Conservation (phyloP, 257 asterid genomes). For the Capsicum baccatum region DNA sequence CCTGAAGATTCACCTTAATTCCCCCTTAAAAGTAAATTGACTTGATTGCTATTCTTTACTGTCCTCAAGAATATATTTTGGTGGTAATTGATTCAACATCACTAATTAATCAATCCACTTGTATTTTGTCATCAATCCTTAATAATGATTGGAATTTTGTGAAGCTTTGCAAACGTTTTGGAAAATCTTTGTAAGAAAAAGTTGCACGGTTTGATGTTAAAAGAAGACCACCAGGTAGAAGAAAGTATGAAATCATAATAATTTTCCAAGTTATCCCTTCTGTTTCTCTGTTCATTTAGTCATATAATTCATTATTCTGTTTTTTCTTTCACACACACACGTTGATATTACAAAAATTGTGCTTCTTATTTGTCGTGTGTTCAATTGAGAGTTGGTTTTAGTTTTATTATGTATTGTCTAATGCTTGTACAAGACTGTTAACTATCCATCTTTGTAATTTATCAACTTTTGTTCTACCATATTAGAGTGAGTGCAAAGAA, state of each 20-base stretch:
- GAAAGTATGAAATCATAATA: neutral
- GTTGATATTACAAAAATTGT: neutral
- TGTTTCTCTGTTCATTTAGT: neutral
- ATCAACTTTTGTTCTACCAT: neutral
- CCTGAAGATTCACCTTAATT: conserved; percentile 1
- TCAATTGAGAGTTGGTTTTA: neutral
- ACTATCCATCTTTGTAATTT: conserved; percentile 16
- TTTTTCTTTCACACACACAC: neutral
- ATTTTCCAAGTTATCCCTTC: neutral
- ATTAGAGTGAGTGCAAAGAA: neutral
- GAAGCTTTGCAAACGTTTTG: neutral
- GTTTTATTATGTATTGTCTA: neutral
- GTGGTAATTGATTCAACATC: neutral
- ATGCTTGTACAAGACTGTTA: neutral
- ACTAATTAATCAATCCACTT: neutral
- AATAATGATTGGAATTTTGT: neutral
- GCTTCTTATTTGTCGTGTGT: neutral
- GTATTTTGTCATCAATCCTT: neutral
- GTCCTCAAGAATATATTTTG: neutral
- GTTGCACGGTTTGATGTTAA: neutral
- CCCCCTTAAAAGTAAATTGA: neutral
- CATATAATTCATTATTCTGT: neutral
- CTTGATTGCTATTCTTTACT: conserved; percentile 22
- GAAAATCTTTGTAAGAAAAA: conserved; percentile 16
- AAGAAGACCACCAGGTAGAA: neutral